A percentile compares a stretch with the other conserved stretches of the same genome.
phyloP scores from a whole-genome alignment of 805 yeast genomes.

The Novakomyces olei region DNA sequence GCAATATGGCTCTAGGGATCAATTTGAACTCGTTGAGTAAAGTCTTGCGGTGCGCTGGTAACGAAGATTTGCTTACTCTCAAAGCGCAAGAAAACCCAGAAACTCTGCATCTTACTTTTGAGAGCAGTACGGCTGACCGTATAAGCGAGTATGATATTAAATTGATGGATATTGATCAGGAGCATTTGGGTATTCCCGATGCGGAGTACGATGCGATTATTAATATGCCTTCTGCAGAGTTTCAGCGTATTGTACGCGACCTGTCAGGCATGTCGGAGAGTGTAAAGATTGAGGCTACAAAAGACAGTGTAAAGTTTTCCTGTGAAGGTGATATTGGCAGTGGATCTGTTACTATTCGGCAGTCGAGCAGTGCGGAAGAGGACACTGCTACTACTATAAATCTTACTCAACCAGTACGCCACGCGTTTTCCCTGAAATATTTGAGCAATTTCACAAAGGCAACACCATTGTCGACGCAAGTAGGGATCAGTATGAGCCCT shows the following conservation, averaged over 20 bases:
- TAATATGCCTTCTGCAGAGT: conserved; percentile 70
- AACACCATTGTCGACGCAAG: conserved; percentile 48
- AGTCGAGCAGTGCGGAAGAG: conserved; percentile 59
- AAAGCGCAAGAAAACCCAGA: conserved; percentile 81
- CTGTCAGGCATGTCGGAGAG: conserved; percentile 73
- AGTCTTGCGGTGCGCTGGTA: conserved; percentile 75
- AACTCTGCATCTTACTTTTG: conserved; percentile 57
- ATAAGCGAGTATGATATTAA: conserved; percentile 79
- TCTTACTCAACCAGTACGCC: conserved; percentile 65
- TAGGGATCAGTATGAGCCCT: conserved; percentile 69
- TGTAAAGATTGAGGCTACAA: conserved; percentile 62
- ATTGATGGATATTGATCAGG: conserved; percentile 91
- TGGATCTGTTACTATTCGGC: conserved; percentile 71
- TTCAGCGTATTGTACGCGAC: conserved; percentile 76
- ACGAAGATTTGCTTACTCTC: conserved; percentile 67
- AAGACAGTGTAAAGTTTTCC: conserved; percentile 73
- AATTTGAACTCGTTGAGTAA: conserved; percentile 74
- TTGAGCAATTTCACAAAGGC: conserved; percentile 83
- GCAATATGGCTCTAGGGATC: conserved; percentile 74
- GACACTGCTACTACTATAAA: conserved; percentile 54
- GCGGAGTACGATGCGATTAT: conserved; percentile 74
- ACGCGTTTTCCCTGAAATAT: conserved; percentile 81
- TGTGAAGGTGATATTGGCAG: conserved; percentile 84
- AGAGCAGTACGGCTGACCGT: conserved; percentile 75
- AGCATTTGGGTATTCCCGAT: conserved; percentile 79